Evolutionary conservation across 495 filamentous ascomycete genomes (phyloP).

Genomic region (Podospora bellae-mahoneyi): DNA sequence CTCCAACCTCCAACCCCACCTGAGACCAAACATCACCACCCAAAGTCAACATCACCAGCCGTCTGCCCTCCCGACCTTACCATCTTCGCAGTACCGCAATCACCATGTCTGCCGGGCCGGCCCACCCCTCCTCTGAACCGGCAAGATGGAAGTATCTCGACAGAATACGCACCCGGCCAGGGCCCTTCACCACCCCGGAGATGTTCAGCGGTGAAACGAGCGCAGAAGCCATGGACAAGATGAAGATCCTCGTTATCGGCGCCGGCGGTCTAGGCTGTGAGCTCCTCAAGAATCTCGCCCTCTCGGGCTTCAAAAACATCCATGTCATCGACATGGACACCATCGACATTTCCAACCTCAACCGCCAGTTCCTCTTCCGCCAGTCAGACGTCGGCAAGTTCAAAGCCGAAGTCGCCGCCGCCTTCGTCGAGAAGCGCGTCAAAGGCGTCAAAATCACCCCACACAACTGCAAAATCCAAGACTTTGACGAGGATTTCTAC

Average conservation of each 20-base stretch:
- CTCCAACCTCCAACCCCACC: not conserved
- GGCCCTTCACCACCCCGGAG: slow-evolving; percentile 74
- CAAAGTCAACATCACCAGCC: not conserved
- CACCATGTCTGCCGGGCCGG: slow-evolving; percentile 30
- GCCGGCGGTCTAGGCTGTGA: slow-evolving; percentile 96
- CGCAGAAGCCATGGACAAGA: slow-evolving; percentile 52
- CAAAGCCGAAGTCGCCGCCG: slow-evolving; percentile 90
- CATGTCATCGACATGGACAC: slow-evolving; percentile 99
- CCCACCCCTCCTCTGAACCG: slow-evolving; percentile 27
- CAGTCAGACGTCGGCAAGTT: slow-evolving; percentile 86
- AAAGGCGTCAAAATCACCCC: slow-evolving; percentile 90
- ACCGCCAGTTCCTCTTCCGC: slow-evolving; percentile 96
- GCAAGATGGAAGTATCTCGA: slow-evolving; percentile 67
- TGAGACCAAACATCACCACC: not conserved
- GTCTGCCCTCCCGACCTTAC: not conserved
- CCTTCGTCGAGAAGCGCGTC: slow-evolving; percentile 83
- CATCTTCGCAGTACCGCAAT: not conserved
- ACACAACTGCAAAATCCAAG: slow-evolving; percentile 91
- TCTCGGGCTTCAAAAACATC: slow-evolving; percentile 94
- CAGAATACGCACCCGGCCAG: slow-evolving; percentile 66
- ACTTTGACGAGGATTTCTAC: slow-evolving; percentile 96
- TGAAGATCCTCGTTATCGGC: slow-evolving; percentile 49
- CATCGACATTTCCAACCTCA: slow-evolving; percentile 97
- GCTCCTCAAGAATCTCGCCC: slow-evolving; percentile 91
- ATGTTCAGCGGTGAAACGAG: slow-evolving; percentile 63